Evolutionary conservation across 1,139 yeast genomes (phyloP), one percentile per base, ranked within the genome.

Genomic region (Diutina mesorugosa): DNA sequence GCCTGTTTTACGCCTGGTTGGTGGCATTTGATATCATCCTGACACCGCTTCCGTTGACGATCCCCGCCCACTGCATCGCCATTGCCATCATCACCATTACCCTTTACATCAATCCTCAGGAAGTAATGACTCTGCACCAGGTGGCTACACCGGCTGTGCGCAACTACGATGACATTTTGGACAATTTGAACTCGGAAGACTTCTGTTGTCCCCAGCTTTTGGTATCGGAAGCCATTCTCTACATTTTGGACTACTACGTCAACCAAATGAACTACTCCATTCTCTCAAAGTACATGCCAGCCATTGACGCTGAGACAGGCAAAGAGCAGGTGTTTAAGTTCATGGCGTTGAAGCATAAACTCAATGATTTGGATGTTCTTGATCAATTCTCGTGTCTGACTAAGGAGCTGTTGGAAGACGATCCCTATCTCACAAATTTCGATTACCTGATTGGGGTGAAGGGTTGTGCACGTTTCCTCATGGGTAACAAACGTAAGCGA

Each of bases 51-150:
- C 80, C 84, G 18, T 69, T 93, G 47, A 84, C 82, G 65, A 77
- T 82, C 16, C 95, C 98, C 0, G 85, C 91, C 1, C 96, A 90
- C 66, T 79, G 87, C 48, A 81, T 87, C 54, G 95, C 97, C 0
- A 67, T 90, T 57, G 89, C 91, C 1, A 79, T 84, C 38, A 69
- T 76, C 18, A 75, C 76, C 41, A 71, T 77, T 6, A 66, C 77
- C 2, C 67, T 76, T 52, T 74, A 76, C 60, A 65, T 76, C 52
- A 73, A 74, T 57, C 78, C 79, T 1, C 62, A 64, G 45, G 77
- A 74, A 54, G 62, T 77, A 50, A 59, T 60, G 8, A 62, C 65
- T 26, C 66, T 62, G 45, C 28, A 50, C 8, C 29, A 30, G 7
- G 81, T 87, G 4, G 69, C 73, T 12, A 77, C 78, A 56, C 61